Evolutionary conservation across 306 rosid species (phyloP).

Genomic region (Prinsepia uniflora): DNA sequence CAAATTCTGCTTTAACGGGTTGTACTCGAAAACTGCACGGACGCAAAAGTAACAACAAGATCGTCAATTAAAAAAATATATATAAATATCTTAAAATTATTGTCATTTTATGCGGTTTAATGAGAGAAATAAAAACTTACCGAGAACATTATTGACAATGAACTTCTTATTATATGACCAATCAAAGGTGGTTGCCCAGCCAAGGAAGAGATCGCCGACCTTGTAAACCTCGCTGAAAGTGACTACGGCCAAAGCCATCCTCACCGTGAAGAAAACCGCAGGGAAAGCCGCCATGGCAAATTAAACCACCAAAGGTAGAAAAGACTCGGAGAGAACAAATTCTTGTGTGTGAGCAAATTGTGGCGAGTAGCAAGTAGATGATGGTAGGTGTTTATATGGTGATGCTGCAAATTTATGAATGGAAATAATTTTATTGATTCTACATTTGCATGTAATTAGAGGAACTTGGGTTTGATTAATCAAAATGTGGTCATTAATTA

Average conservation of each 20-base stretch:
- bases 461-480: too few species aligned
- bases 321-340: background rate
- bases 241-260: conserved; percentile 3
- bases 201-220: conserved; percentile 33
- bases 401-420: too few species aligned
- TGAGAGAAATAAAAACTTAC: background rate
- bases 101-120: too few species aligned
- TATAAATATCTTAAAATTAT: too few species aligned
- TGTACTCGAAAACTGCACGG: conserved; percentile 30
- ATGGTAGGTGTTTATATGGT: background rate
- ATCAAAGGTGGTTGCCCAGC: conserved; percentile 32
- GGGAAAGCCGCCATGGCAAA: conserved; percentile 12
- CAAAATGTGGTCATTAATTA: background rate
- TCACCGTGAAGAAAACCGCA: background rate
- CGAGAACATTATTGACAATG: conserved; percentile 29
- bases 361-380: background rate
- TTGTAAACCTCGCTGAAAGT: conserved; percentile 30
- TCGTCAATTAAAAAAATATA: too few species aligned
- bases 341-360: background rate
- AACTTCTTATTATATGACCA: conserved; percentile 34
- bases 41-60: background rate
- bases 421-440: too few species aligned
- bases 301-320: background rate
- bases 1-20: conserved; percentile 16
- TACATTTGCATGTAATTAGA: too few species aligned